These are phyloP conservation scores for Phylloporus arenicola DNA, from an alignment of 768 basidiomycete genomes.

Conservation along the genomic window DNA sequence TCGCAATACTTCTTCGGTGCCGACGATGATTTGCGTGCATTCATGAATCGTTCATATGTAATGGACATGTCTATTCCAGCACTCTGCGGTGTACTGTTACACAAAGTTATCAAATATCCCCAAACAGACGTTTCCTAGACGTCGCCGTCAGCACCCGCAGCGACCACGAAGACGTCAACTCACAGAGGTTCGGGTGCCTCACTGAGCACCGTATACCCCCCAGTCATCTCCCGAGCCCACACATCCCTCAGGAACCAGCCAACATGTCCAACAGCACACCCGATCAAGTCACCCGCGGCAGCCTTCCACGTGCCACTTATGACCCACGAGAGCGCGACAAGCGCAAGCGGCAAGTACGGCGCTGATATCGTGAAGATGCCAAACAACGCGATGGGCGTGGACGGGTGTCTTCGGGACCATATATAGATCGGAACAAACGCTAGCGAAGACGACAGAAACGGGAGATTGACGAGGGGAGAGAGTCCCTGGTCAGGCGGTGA, in stretches of 20 bases:
- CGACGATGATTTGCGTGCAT: background rate
- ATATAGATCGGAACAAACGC: constrained; percentile 96
- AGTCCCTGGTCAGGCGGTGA: constrained; percentile 45
- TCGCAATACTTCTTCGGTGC: background rate
- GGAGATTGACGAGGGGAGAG: constrained; percentile 85
- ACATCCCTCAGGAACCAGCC: constrained; percentile 84
- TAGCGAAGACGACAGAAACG: constrained; percentile 88
- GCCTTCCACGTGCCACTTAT: constrained; percentile 81
- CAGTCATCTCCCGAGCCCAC: constrained; percentile 83
- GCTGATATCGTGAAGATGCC: constrained; percentile 93
- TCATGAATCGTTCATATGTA: background rate
- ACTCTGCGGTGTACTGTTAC: background rate
- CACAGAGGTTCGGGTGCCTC: constrained; percentile 68
- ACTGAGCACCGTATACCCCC: constrained; percentile 64
- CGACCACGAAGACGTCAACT: constrained; percentile 28
- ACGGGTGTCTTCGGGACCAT: constrained; percentile 93
- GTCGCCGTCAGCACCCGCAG: constrained; percentile 1
- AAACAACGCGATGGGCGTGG: constrained; percentile 93
- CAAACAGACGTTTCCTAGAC: constrained; percentile 60
- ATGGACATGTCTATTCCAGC: too few species aligned
- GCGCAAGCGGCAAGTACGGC: constrained; percentile 88
- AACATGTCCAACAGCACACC: constrained; percentile 82
- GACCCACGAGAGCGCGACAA: constrained; percentile 83
- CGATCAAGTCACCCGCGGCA: constrained; percentile 74
- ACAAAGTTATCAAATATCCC: constrained; percentile 38